These are phyloP conservation scores for Selaginella tamariscina DNA, from an alignment of 75 land plant genomes.

Conservation along the genomic window DNA sequence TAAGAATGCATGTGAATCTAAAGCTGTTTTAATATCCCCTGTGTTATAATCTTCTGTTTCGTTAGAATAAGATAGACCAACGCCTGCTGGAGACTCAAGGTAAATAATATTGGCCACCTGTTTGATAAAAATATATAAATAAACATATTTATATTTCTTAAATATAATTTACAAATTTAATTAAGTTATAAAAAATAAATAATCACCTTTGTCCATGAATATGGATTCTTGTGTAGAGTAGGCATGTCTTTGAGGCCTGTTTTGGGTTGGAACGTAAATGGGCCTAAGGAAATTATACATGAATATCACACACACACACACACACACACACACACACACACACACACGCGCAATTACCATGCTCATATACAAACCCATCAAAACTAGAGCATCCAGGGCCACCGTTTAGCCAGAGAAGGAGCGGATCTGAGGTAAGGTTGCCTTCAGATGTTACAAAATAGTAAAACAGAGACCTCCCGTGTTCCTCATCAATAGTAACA, in stretches of 20 bases:
- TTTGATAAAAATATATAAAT: too few species aligned
- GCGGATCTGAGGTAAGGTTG: constrained; percentile 58
- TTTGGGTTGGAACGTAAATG: too few species aligned
- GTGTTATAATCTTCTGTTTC: constrained; percentile 21
- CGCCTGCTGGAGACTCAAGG: constrained; percentile 18
- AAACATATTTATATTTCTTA: too few species aligned
- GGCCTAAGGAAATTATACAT: too few species aligned
- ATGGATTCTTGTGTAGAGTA: too few species aligned
- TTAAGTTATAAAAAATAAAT: background rate
- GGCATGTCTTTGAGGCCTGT: too few species aligned
- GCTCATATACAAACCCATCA: constrained; percentile 89
- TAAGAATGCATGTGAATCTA: constrained; percentile 60
- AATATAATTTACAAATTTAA: background rate
- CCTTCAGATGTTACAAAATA: constrained; percentile 65
- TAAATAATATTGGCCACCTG: constrained; percentile 31
- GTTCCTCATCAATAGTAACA: constrained; percentile 42
- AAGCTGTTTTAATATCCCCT: constrained; percentile 70
- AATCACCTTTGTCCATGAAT: constrained; percentile 80
- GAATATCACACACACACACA: too few species aligned
- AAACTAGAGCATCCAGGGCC: constrained; percentile 96
- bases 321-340: too few species aligned
- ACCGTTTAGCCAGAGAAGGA: constrained; percentile 90
- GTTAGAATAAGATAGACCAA: constrained; percentile 21
- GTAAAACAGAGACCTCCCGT: constrained; percentile 55
- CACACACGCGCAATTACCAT: too few species aligned